phyloP scores from a whole-genome alignment of 768 basidiomycete genomes.

The Trametes cinnabarina region DNA sequence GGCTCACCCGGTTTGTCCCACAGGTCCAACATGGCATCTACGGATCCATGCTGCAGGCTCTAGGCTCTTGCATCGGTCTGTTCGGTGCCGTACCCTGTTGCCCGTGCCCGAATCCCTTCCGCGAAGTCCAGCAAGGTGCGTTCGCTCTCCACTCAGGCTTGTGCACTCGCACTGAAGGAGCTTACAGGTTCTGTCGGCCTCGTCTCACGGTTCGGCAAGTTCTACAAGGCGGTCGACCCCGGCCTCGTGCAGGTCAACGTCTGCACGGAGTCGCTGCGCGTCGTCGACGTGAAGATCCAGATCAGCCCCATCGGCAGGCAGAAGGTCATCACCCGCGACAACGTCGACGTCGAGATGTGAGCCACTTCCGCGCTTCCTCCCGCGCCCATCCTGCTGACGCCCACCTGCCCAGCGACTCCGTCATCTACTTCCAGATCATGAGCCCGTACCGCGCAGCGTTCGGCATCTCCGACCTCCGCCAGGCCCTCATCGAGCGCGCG shows the following conservation, averaged over 20 bases:
- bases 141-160: constrained; percentile 6
- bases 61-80: constrained; percentile 68
- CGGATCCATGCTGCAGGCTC: constrained; percentile 70
- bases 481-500: constrained; percentile 79
- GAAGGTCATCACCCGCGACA: constrained; percentile 92
- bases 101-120: constrained; percentile 83
- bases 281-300: constrained; percentile 96
- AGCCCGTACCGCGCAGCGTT: constrained; percentile 94
- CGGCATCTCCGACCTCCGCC: constrained; percentile 86
- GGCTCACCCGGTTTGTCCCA: neutral
- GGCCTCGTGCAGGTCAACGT: constrained; percentile 92
- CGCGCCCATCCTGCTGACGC: neutral
- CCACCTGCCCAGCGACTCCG: constrained; percentile 63
- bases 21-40: constrained; percentile 83
- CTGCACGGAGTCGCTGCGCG: constrained; percentile 82
- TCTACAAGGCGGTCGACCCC: constrained; percentile 94
- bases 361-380: constrained; percentile 27
- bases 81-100: constrained; percentile 80
- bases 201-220: constrained; percentile 90
- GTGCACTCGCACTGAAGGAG: constrained; percentile 16
- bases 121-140: constrained; percentile 78
- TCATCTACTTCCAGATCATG: constrained; percentile 88
- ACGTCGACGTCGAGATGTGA: constrained; percentile 91
- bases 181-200: constrained; percentile 79
- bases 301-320: constrained; percentile 86